Evolutionary conservation across 2,329 filamentous ascomycete genomes (phyloP), one percentile per base, ranked within the genome.

Genomic region (Dothideomycetes sp.): DNA sequence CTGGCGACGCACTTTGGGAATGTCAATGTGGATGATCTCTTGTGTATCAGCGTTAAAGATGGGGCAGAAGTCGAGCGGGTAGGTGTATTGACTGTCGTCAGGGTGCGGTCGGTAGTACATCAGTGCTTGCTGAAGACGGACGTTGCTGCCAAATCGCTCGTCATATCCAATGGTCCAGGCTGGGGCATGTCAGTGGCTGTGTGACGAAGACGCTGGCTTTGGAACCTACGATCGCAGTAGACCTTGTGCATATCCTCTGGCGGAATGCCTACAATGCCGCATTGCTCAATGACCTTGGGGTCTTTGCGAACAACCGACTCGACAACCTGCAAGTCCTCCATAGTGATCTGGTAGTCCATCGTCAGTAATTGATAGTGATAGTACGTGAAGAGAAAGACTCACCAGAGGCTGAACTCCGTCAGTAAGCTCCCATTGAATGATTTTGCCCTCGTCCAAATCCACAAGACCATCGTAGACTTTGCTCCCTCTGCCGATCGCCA

Each of bases 141-240:
- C 70, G 32, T 69, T 69, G 57, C 66, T 89, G 45, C 87, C 88
- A 52, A 87, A 91, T 33, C 88, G 80, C 64, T 93, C 84, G 52
- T 95, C 88, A 56, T 86, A 94, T 36, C 88, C 88, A 60, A 95
- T 94, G 1, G 88, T 94, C 88, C 88, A 95, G 9, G 85, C 75
- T 78, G 45, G 8, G 22, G 36, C 27, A 22, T 36, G 31, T 35
- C 9, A 35, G 19, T 29, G 11, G 14, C 31, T 8, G 8, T 33
- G 7, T 27, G n/a, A 7, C 14, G 14, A 8, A 14, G 5, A 17
- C 5, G 31, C 7, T 5, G 12, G 14, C 5, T 17, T 33, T 17
- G 7, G 27, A n/a, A 70, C 73, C 62, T 57, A 72, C 77, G 86
- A 57, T 95, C 88, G 61, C 87, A 94, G 66, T 93, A 94, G 35